Conservation (phyloP, 495 filamentous ascomycete species). For the Penicillium paxilli region DNA sequence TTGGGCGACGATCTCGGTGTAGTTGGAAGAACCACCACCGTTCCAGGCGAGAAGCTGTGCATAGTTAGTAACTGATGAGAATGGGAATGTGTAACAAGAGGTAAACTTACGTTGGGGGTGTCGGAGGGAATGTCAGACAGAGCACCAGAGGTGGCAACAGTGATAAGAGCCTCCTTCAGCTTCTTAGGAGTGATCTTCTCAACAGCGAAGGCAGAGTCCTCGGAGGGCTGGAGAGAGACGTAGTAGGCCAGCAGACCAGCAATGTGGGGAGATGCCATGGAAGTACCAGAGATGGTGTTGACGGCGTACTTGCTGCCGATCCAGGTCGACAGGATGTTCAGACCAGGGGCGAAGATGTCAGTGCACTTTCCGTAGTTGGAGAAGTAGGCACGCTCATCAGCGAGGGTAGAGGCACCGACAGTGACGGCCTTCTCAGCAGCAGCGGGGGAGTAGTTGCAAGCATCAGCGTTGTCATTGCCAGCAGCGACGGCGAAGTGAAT, state of each 20-base stretch:
- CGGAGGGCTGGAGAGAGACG: slow-evolving; percentile 88
- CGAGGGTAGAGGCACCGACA: slow-evolving; percentile 90
- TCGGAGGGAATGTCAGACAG: slow-evolving; percentile 82
- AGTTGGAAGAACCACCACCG: slow-evolving; percentile 92
- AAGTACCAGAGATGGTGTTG: slow-evolving; percentile 99
- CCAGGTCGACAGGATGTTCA: slow-evolving; percentile 98
- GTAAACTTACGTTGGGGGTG: slow-evolving; percentile 73
- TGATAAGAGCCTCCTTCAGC: slow-evolving; percentile 85
- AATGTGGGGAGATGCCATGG: slow-evolving; percentile 98
- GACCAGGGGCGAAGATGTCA: slow-evolving; percentile 96
- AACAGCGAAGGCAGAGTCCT: slow-evolving; percentile 86
- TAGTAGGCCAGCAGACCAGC: slow-evolving; percentile 96
- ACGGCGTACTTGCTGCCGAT: slow-evolving; percentile 88
- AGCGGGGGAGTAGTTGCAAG: slow-evolving; percentile 99
- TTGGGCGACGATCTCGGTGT: slow-evolving; percentile 75
- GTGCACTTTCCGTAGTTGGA: slow-evolving; percentile 99
- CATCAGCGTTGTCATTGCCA: slow-evolving; percentile 97
- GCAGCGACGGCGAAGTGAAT: slow-evolving; percentile 98
- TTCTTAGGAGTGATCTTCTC: slow-evolving; percentile 88
- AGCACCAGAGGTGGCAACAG: slow-evolving; percentile 75
- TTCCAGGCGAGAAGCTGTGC: slow-evolving; percentile 91
- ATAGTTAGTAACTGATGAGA: slow-evolving; percentile 39
- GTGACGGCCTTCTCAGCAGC: slow-evolving; percentile 91
- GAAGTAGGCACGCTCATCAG: slow-evolving; percentile 98
- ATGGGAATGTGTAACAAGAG: neutral